Evolutionary conservation across 164 flowering plant species (phyloP), one percentile per base, ranked within the genome.

Genomic region (Aristolochia fimbriata): DNA sequence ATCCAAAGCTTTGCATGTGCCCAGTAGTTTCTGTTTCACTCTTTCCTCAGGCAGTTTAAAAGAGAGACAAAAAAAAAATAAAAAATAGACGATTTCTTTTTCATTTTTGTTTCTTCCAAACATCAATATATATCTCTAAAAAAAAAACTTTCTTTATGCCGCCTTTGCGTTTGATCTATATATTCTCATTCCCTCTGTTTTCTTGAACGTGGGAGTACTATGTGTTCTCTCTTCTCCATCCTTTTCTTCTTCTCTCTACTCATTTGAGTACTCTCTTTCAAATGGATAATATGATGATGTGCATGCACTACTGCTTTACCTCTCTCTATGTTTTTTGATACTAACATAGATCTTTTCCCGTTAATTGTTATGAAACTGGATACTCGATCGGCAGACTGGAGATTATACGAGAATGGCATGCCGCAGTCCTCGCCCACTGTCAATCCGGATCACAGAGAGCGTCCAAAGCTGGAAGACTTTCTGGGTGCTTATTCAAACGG

Each of bases 391-490:
- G 53, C 17, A 85, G 88, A 74, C 19, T 82, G 87, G 87, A 76
- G 80, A 62, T n/a, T n/a, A n/a, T 84, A 73, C 62, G 85, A 77
- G 30, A 66, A 72, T 61, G 53, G 51, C 31, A 48, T 57, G 30
- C 30, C 58, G 30, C 25, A 25, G 2, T 7, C 43, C 22, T 17
- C 56, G 16, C 65, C 67, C 13, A 14, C 67, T 15, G 30, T 55
- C 54, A 68, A 74, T 59, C 65, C 64, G 50, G 73, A 68, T n/a
- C n/a, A n/a, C 20, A 68, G 59, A 51, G 83, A 70, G 23, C 68
- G 65, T 46, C 96, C 96, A 58, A 88, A 84, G 71, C 81, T 88
- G 54, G 96, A 86, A 65, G 90, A 86, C 64, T 84, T 86, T 65
- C 50, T 88, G 33, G 91, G 95, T 22, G 77, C 80, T 51, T 80